phyloP scores from a whole-genome alignment of 176 grass and related monocot species.

The bread wheat (Triticum aestivum) region DNA sequence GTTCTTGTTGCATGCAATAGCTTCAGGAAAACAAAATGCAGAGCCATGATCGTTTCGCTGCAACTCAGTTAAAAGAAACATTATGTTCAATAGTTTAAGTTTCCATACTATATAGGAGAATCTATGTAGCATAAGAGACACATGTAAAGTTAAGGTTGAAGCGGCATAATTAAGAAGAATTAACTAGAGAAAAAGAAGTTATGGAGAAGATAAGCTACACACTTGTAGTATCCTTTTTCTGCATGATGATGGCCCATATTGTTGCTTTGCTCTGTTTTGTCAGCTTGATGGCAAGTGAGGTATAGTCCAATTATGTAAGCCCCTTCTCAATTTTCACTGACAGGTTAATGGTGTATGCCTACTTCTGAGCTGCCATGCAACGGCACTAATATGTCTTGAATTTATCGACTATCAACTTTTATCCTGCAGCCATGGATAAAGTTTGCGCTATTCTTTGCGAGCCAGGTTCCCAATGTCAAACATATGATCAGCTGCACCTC shows the following conservation, averaged over 20 bases:
- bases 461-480: neutral
- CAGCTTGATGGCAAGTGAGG: neutral
- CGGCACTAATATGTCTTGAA: slow-evolving; percentile 50
- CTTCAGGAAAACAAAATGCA: slow-evolving; percentile 1
- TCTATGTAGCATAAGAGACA: neutral
- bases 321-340: slow-evolving; percentile 25
- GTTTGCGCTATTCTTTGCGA: slow-evolving; percentile 41
- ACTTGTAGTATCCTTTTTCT: slow-evolving; percentile 14
- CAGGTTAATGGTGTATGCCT: slow-evolving; percentile 49
- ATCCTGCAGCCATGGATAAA: slow-evolving; percentile 46
- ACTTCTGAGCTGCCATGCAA: slow-evolving; percentile 45
- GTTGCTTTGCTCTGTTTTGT: neutral
- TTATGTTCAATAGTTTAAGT: neutral
- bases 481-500: no score
- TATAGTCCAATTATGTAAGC: neutral
- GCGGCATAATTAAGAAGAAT: neutral
- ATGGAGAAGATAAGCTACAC: neutral
- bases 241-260: neutral
- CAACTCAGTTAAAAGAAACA: slow-evolving; percentile 18
- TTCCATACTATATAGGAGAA: neutral
- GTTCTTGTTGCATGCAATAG: neutral
- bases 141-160: neutral
- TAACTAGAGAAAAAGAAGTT: neutral
- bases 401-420: slow-evolving; percentile 49
- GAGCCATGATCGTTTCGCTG: neutral